A percentile compares a stretch with the other conserved stretches of the same genome.
Evolutionary conservation across 495 filamentous ascomycete genomes (phyloP).

Genomic region (Aspergillus sclerotioniger): DNA sequence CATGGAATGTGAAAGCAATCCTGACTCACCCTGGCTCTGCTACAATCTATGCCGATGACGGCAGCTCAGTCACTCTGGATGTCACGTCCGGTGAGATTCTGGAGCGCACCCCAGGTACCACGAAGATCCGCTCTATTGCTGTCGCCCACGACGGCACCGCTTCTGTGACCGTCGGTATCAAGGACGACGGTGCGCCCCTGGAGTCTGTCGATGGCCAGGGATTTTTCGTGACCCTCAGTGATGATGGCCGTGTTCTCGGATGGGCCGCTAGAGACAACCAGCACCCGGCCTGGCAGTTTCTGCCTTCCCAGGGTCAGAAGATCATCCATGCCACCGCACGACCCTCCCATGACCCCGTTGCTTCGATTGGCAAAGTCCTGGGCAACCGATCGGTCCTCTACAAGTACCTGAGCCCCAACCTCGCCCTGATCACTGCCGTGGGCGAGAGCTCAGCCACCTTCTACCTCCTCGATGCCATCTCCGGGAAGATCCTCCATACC

Average conservation of each 20-base stretch:
- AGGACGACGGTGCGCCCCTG: constrained; percentile 36
- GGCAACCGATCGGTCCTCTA: constrained; percentile 90
- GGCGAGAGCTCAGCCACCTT: constrained; percentile 61
- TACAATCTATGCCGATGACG: constrained; percentile 56
- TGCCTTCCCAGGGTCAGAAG: constrained; percentile 61
- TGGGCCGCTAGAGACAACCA: constrained; percentile 47
- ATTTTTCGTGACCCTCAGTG: constrained; percentile 60
- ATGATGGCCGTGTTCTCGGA: constrained; percentile 61
- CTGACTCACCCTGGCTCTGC: constrained; percentile 55
- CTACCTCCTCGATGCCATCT: constrained; percentile 83
- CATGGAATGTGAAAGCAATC: constrained; percentile 70
- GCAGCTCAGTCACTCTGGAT: constrained; percentile 56
- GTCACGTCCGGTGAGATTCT: constrained; percentile 56
- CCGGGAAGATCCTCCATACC: constrained; percentile 73
- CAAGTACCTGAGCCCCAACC: constrained; percentile 93
- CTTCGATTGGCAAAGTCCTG: constrained; percentile 91
- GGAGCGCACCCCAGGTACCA: constrained; percentile 32
- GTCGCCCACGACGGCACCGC: constrained; percentile 26
- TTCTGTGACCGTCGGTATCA: constrained; percentile 26
- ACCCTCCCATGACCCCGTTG: constrained; percentile 78
- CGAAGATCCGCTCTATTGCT: constrained; percentile 35
- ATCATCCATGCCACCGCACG: constrained; percentile 65
- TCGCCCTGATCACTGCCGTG: constrained; percentile 72
- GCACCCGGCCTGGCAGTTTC: constrained; percentile 70
- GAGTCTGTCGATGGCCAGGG: constrained; percentile 26